These are phyloP conservation scores for Nadsonia fulvescens DNA, from an alignment of 805 yeast genomes.

Conservation along the genomic window DNA sequence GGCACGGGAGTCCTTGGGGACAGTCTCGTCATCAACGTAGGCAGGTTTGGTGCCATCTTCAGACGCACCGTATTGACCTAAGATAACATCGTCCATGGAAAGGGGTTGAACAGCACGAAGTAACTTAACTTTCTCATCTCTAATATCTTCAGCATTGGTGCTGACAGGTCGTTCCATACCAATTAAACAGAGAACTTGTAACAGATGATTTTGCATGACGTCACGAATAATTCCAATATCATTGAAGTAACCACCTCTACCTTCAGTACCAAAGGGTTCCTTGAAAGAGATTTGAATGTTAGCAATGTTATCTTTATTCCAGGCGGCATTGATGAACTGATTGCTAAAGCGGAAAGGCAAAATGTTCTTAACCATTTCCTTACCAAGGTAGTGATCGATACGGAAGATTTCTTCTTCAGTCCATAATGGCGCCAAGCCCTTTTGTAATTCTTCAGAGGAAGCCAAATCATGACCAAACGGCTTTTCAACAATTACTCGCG, in stretches of 20 bases:
- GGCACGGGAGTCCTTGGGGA: constrained; percentile 61
- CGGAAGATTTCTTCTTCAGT: constrained; percentile 82
- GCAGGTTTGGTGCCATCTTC: constrained; percentile 82
- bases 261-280: constrained; percentile 98
- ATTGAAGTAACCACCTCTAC: constrained; percentile 97
- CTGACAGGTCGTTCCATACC: constrained; percentile 93
- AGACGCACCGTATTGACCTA: constrained; percentile 79
- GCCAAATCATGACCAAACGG: constrained; percentile 91
- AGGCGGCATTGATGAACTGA: constrained; percentile 67
- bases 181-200: constrained; percentile 78
- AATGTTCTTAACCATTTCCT: constrained; percentile 93
- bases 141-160: constrained; percentile 79
- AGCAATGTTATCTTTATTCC: constrained; percentile 68
- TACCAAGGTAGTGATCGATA: constrained; percentile 94
- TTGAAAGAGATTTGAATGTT: constrained; percentile 82
- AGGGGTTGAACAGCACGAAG: constrained; percentile 64
- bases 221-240: constrained; percentile 89
- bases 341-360: constrained; percentile 82
- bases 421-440: constrained; percentile 67
- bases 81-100: constrained; percentile 42
- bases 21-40: constrained; percentile 84
- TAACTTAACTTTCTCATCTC: constrained; percentile 93
- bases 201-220: constrained; percentile 92
- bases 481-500: constrained; percentile 83
- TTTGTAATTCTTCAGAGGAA: constrained; percentile 61